Evolutionary conservation across 805 yeast species (phyloP), one percentile per base, ranked within the genome.

Genomic region (Myxozyma vanderwaltii): DNA sequence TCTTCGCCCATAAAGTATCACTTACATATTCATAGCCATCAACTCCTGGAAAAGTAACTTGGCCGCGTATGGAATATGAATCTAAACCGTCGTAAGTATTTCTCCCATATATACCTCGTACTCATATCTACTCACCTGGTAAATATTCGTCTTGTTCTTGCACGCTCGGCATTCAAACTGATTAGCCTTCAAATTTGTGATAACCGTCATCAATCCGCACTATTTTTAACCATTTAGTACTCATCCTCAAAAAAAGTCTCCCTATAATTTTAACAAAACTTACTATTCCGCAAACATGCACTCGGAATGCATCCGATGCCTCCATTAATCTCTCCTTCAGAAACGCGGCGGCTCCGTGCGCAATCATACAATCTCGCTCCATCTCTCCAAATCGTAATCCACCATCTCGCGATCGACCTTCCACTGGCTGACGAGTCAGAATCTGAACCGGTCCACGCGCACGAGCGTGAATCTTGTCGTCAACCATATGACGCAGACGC

Each of bases 301-400:
- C 98, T 76, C 98, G 83, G 81, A 94, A 94, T 1, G 98, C 97
- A 79, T 94, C 99, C 0, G 98, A 92, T 12, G 97, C 97, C 76
- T 94, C 98, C 97, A 94, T 92, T 74, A 94, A 80, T 75, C 99
- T 83, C 78, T 94, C 99, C 76, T 92, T 91, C 79, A 94, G 82
- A 80, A 94, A 92, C 6, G 97, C 95, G 3, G 99, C 97, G 13
- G 97, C 98, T 75, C 99, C 99, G 74, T 94, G 98, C 1, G 99
- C 99, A 81, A 94, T 94, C 97, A 94, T 92, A 87, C 99, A 94
- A 82, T 94, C 99, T 80, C 99, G 89, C 78, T 94, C 99, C 99
- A 94, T 94, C 77, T 92, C 99, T 72, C 99, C 99, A 83, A 92
- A 91, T 77, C 99, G 89, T 74, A 92, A 81, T 69, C 99, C 99